phyloP scores from a whole-genome alignment of 345 rosid species.

The Luvunga scandens region DNA sequence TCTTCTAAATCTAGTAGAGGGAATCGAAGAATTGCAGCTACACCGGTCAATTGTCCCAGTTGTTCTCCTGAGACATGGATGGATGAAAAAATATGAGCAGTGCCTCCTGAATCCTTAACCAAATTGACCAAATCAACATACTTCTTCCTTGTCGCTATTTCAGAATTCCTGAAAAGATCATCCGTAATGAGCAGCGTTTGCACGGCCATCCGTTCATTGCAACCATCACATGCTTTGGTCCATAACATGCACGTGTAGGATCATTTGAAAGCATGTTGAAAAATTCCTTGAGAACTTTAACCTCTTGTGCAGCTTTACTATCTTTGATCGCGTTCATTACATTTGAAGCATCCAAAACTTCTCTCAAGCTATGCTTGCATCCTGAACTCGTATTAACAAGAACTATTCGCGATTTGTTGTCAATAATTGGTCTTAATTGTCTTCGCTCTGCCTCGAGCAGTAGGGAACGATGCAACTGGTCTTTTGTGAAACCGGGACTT shows the following conservation, averaged over 20 bases:
- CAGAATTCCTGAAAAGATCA: conserved; percentile 86
- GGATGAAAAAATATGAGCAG: too few relatives aligned
- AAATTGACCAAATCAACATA: conserved; percentile 68
- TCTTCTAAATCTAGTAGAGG: conserved; percentile 96
- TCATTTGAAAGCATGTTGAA: conserved; percentile 89
- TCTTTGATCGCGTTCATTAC: conserved; percentile 88
- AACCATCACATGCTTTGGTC: conserved; percentile 86
- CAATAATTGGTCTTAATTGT: conserved; percentile 78
- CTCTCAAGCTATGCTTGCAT: conserved; percentile 82
- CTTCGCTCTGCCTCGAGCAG: conserved; percentile 88
- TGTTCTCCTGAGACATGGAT: conserved; percentile 97
- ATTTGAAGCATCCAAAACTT: conserved; percentile 80
- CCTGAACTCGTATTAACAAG: conserved; percentile 88
- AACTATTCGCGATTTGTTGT: conserved; percentile 74
- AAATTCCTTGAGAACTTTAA: conserved; percentile 80
- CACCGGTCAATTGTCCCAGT: conserved; percentile 74
- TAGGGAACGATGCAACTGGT: conserved; percentile 85
- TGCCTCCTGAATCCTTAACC: too few relatives aligned
- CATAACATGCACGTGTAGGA: conserved; percentile 78
- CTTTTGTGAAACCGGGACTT: conserved; percentile 98
- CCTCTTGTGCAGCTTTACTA: conserved; percentile 88
- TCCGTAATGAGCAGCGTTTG: conserved; percentile 90
- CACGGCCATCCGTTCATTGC: conserved; percentile 93
- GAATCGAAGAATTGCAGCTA: conserved; percentile 92
- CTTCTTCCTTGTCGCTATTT: conserved; percentile 53